Evolutionary conservation across 2,329 filamentous ascomycete species (phyloP).

Genomic region (Triangularia verruculosa): DNA sequence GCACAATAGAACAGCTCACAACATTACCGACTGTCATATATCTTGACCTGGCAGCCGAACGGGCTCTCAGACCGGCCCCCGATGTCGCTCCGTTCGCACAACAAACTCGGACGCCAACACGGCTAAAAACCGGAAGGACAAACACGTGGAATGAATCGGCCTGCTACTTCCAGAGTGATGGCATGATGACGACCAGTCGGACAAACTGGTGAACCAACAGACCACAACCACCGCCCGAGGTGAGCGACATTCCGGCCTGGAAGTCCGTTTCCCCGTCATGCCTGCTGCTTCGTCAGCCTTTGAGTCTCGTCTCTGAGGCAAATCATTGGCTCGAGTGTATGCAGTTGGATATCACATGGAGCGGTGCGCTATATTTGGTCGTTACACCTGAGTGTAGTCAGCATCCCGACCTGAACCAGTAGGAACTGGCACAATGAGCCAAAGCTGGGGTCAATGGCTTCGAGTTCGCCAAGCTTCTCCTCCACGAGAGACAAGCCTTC

Average conservation of each 20-base stretch:
- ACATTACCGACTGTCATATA: neutral
- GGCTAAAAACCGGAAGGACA: neutral
- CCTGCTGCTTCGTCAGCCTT: neutral
- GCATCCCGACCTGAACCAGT: neutral
- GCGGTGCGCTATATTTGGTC: neutral
- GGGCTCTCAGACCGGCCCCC: neutral
- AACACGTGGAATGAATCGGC: neutral
- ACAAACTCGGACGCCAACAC: neutral
- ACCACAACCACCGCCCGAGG: neutral
- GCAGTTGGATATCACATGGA: neutral
- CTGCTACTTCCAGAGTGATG: neutral
- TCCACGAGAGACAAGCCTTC: constrained; percentile 24
- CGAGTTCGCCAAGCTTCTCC: constrained; percentile 18
- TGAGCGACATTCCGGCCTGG: neutral
- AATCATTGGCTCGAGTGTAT: neutral
- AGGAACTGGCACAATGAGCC: neutral
- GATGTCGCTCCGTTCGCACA: neutral
- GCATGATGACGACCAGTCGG: neutral
- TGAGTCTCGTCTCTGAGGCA: neutral
- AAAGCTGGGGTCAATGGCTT: neutral
- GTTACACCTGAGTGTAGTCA: neutral
- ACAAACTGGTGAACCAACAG: neutral
- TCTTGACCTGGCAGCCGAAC: neutral
- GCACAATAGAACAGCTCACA: neutral
- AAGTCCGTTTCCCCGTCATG: neutral